These are phyloP conservation scores for Naganishia antarctica DNA, from an alignment of 768 basidiomycete species.

Conservation along the genomic window DNA sequence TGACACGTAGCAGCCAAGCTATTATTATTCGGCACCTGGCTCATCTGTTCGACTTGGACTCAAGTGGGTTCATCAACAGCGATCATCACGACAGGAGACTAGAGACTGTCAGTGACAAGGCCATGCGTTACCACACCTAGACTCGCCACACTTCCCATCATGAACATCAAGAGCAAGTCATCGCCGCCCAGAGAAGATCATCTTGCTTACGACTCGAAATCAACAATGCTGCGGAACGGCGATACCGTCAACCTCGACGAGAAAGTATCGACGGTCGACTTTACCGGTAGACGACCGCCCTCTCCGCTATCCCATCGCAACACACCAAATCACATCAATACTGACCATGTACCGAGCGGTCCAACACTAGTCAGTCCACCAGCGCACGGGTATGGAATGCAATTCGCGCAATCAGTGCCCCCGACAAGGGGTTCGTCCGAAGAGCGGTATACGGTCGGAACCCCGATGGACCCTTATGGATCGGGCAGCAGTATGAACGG, in stretches of 20 bases:
- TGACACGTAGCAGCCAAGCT: neutral
- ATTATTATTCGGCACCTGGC: constrained; percentile 1
- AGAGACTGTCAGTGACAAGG: neutral
- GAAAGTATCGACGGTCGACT: neutral
- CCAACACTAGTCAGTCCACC: neutral
- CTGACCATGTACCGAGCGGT: neutral
- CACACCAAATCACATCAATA: neutral
- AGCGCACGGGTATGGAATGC: neutral
- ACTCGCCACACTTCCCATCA: no score
- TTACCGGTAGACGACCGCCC: constrained; percentile 12
- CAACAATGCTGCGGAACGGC: neutral
- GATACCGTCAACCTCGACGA: neutral
- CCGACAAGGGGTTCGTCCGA: neutral
- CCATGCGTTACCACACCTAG: neutral
- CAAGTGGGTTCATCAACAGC: no score
- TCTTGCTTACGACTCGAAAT: neutral
- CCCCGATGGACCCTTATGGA: constrained; percentile 7
- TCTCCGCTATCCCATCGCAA: neutral
- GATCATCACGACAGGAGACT: no score
- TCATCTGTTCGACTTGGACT: neutral
- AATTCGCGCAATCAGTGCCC: neutral
- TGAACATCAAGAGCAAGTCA: neutral
- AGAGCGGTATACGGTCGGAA: constrained; percentile 2
- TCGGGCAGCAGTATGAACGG: neutral
- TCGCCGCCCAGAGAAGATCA: constrained; percentile 2